Evolutionary conservation across 164 flowering plant genomes (phyloP).

Genomic region (Protea cynaroides): DNA sequence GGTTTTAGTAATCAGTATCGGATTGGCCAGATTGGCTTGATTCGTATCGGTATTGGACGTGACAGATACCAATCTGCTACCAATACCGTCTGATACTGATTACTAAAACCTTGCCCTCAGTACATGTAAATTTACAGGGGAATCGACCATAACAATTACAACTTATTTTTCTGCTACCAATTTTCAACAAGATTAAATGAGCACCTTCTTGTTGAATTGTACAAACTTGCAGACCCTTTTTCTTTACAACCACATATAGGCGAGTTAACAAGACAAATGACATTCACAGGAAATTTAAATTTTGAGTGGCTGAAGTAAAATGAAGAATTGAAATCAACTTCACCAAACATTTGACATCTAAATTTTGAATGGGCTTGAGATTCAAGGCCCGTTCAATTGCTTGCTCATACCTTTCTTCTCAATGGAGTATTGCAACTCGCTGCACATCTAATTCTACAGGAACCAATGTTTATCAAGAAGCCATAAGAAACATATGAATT

Average conservation of each 20-base stretch:
- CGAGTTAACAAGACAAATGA: conserved; percentile 6
- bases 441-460: conserved; percentile 22
- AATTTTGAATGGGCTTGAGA: conserved; percentile 88
- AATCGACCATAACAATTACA: too few relatives aligned
- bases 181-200: too few relatives aligned
- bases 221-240: conserved; percentile 42
- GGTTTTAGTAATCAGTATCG: too few relatives aligned
- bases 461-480: conserved; percentile 2
- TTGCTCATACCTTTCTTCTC: conserved; percentile 89
- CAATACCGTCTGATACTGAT: too few relatives aligned
- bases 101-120: too few relatives aligned
- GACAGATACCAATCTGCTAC: too few relatives aligned
- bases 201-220: too few relatives aligned
- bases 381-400: conserved; percentile 88
- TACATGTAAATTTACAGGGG: too few relatives aligned
- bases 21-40: too few relatives aligned
- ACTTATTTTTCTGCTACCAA: too few relatives aligned
- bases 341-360: conserved; percentile 65
- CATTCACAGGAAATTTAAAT: not conserved
- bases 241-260: conserved; percentile 55
- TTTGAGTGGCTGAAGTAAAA: not conserved
- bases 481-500: not conserved
- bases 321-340: conserved; percentile 5
- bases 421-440: conserved; percentile 90
- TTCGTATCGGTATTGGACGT: too few relatives aligned